Percentiles rank a stretch among this genome's conserved stretches.
phyloP scores from a whole-genome alignment of 352 stramenopile genomes.

The Phytophthora cajani region DNA sequence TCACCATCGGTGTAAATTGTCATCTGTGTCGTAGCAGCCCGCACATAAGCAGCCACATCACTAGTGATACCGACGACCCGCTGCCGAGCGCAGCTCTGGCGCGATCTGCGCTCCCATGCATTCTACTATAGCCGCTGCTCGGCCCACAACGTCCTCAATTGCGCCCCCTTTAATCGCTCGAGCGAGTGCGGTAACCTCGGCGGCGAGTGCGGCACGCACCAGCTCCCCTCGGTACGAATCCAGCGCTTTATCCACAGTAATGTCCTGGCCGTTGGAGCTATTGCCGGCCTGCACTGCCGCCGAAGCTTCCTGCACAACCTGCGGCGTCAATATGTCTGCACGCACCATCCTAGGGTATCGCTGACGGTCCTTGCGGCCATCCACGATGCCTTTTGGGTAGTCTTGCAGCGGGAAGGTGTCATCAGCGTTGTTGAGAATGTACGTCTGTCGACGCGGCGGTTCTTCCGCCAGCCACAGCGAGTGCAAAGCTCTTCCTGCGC shows the following conservation, averaged over 20 bases:
- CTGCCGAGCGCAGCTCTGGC: not conserved
- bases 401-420: no score
- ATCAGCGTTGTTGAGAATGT: no score
- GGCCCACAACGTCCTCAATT: not conserved
- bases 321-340: no score
- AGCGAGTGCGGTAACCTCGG: not conserved
- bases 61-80: not conserved
- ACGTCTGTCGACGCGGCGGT: no score
- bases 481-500: not conserved
- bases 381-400: no score
- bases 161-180: not conserved
- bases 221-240: not conserved
- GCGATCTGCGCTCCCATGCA: not conserved
- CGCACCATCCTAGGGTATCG: no score
- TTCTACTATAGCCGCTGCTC: not conserved
- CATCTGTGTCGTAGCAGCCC: not conserved
- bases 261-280: not conserved
- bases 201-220: not conserved
- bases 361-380: no score
- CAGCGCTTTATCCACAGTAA: not conserved
- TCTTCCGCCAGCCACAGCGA: not conserved
- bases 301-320: no score
- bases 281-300: not conserved
- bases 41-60: not conserved
- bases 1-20: not conserved